phyloP scores from a whole-genome alignment of 306 rosid genomes.

The Glycine soja region DNA sequence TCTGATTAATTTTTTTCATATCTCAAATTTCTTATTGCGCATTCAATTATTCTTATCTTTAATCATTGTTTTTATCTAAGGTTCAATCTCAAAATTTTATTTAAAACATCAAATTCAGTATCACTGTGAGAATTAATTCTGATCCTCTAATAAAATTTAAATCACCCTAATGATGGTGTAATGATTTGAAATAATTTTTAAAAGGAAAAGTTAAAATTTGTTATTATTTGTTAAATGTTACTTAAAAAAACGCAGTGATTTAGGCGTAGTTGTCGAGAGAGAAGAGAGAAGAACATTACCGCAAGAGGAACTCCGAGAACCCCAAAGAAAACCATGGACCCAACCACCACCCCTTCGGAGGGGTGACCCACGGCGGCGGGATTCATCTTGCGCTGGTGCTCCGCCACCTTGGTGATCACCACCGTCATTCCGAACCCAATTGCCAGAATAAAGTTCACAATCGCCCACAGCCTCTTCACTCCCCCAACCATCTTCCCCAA shows the following conservation, averaged over 20 bases:
- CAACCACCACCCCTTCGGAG: conserved; percentile 43
- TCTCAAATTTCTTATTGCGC: too few relatives aligned
- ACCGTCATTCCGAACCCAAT: conserved; percentile 41
- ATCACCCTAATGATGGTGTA: neutral
- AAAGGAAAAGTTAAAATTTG: neutral
- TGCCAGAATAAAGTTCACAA: conserved; percentile 38
- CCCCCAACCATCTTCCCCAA: conserved; percentile 37
- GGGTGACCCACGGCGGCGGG: conserved; percentile 39
- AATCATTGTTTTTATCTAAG: too few relatives aligned
- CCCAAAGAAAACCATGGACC: conserved; percentile 62
- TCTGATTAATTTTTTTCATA: too few relatives aligned
- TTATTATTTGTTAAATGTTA: neutral
- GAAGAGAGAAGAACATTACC: conserved; percentile 41
- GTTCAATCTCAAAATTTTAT: too few relatives aligned
- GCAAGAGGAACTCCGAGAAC: conserved; percentile 74
- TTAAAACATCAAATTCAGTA: too few relatives aligned
- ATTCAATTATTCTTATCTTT: too few relatives aligned
- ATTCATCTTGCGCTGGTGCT: neutral
- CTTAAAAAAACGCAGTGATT: too few relatives aligned
- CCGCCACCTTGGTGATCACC: conserved; percentile 23
- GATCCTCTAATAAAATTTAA: neutral
- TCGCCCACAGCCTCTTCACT: conserved; percentile 40
- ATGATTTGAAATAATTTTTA: neutral
- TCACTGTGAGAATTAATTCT: too few relatives aligned
- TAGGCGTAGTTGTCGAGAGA: neutral